These are phyloP conservation scores for Hansfordia pulvinata DNA, from an alignment of 2,329 filamentous ascomycete species.

Conservation along the genomic window DNA sequence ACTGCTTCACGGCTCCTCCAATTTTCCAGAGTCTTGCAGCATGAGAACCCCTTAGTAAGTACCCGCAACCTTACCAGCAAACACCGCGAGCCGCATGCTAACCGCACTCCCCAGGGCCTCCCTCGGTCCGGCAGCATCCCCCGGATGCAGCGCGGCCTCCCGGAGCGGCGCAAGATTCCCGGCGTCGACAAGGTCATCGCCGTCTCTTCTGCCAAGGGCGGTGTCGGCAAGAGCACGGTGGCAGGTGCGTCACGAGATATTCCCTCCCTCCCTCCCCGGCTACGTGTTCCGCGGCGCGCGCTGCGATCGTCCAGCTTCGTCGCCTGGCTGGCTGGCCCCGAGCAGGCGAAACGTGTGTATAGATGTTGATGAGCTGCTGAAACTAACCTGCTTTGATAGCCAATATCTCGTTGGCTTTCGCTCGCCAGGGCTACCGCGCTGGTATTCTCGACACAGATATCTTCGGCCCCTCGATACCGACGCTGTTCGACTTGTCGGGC, in stretches of 20 bases:
- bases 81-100: not conserved
- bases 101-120: conserved; percentile 48
- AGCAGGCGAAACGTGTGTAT: no score
- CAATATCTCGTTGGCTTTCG: conserved; percentile 80
- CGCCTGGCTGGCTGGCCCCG: no score
- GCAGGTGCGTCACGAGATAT: conserved; percentile 49
- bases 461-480: conserved; percentile 90
- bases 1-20: conserved; percentile 33
- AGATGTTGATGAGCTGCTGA: no score
- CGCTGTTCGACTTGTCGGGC: conserved; percentile 67
- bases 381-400: conserved; percentile 22
- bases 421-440: conserved; percentile 63
- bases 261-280: no score
- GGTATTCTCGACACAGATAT: conserved; percentile 94
- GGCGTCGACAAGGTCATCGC: conserved; percentile 87
- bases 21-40: conserved; percentile 36
- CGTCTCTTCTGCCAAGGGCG: conserved; percentile 94
- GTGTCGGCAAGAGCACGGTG: conserved; percentile 95
- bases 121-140: conserved; percentile 64
- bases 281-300: no score
- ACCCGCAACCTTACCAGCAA: conserved; percentile 1
- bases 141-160: conserved; percentile 67
- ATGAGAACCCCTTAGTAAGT: conserved; percentile 80
- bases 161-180: conserved; percentile 65
- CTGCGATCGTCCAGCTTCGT: no score